Evolutionary conservation across 305 asterid species (phyloP), one percentile per base, ranked within the genome.

Genomic region (Petunia hybrid): DNA sequence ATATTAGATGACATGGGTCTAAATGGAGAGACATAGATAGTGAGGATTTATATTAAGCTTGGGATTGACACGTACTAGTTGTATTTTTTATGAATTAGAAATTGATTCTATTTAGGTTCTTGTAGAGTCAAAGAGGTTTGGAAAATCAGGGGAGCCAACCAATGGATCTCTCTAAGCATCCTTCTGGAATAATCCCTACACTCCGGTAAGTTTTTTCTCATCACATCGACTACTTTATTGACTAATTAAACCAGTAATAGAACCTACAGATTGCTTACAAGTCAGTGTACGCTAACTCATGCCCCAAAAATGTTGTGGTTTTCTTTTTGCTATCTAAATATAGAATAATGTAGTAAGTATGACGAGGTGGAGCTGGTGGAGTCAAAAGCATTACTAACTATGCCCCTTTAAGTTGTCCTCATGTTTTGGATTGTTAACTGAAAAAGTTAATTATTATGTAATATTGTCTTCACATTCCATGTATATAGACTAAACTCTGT

Each of bases 111-210:
- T 48, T 61, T 71, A 12, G 12, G 48, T 71, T 71, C 2, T 5
- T 9, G 61, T 31, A 71, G 60, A 3, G 62, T 71, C 13, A 71
- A 60, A 60, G 69, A 62, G 69, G 63, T 80, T 89, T 92, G 98
- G 97, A 97, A 38, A 97, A 91, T 84, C 97, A 91, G 84, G 97
- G 97, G 75, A 91, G 80, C 85, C 96, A 91, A 82, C 96, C 97
- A 10, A 96, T 94, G 80, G 98, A 94, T 91, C 85, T 82, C 59
- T 80, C 97, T 48, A 92, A 88, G 90, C 98, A 94, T 81, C 97
- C 98, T 40, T 93, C 97, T 62, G 97, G 98, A 67, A 91, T 92
- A 69, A 95, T 94, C 40, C 98, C 98, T 68, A 94, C 90, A 14
- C 97, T 94, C 53, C 98, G 91, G 98, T 94, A 89, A 81, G 90